These are phyloP conservation scores for Mallotus japonicus DNA, from an alignment of 441 rosid genomes.

Conservation along the genomic window DNA sequence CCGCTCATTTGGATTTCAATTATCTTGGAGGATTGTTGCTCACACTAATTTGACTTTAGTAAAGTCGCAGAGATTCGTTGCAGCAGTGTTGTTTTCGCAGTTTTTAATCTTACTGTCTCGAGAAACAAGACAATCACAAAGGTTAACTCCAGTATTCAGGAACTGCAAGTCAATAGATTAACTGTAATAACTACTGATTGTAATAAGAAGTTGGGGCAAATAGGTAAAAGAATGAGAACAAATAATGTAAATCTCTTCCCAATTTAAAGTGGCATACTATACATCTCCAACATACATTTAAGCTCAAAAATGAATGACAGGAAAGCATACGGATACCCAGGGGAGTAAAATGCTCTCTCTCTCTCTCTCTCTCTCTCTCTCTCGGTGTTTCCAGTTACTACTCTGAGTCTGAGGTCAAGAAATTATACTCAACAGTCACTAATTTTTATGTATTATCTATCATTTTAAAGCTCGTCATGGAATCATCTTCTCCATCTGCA, in stretches of 20 bases:
- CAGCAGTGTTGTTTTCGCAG: too few relatives aligned
- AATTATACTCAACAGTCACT: background rate
- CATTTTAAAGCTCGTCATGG: constrained; percentile 62
- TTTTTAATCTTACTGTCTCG: too few relatives aligned
- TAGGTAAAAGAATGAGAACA: background rate
- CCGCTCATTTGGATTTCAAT: too few relatives aligned
- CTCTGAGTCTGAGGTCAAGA: background rate
- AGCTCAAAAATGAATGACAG: background rate
- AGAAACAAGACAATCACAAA: too few relatives aligned
- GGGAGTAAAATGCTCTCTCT: too few relatives aligned
- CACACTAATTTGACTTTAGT: too few relatives aligned
- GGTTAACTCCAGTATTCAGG: too few relatives aligned
- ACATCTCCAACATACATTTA: constrained; percentile 1
- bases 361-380: background rate
- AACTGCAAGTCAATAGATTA: too few relatives aligned
- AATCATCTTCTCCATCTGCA: constrained; percentile 43
- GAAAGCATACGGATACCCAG: background rate
- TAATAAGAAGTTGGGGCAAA: background rate
- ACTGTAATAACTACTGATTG: too few relatives aligned
- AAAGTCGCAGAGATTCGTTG: too few relatives aligned
- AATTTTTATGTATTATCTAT: background rate
- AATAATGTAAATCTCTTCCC: background rate
- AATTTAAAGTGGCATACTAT: background rate
- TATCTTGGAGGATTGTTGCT: too few relatives aligned
- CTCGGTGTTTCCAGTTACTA: background rate